Evolutionary conservation across 1,284 basidiomycete species (phyloP), one percentile per base, ranked within the genome.

Genomic region (Melampsora occidentalis): DNA sequence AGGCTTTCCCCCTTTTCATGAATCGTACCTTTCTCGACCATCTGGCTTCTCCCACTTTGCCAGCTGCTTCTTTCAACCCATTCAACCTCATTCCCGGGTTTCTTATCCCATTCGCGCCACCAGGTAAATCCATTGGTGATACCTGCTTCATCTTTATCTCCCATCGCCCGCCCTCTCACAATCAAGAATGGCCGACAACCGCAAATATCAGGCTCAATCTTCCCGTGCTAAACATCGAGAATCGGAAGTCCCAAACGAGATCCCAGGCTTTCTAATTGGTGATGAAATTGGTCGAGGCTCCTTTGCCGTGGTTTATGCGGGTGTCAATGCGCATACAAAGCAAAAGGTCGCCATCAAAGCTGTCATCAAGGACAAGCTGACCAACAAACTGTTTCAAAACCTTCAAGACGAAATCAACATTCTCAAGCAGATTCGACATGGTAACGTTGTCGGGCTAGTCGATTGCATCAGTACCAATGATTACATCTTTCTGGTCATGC

Each of bases 401-500:
- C 88, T 99, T 39, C 93, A 97, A 83, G 93, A 91, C 81, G 96
- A 99, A 86, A 98, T 99, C 79, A 90, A 93, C 79, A 98, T 99
- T 79, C 89, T 99, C 81, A 98, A 97, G 85, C 90, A 90, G 3
- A 88, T 98, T 77, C 91, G 91, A 22, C 94, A 99, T 83, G 87
- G 91, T 71, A 94, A 98, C 85, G 92, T 99, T 76, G 97, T 97
- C 39, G 90, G 90, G 79, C 87, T 99, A 31, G 89, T 93, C 75
- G 94, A 98, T 82, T 97, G 97, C 81, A 89, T 98, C 78, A 86
- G 94, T 82, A 93, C 93, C 35, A 92, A 95, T 80, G 88, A 89
- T 76, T 90, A 96, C 83, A 97, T 99, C 82, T 97, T 97, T 85
- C 89, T 99, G 75, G 91, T 99, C 82, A 99, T 99, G 91, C 94